Evolutionary conservation across 768 basidiomycete species (phyloP).

Genomic region (Collybia sp.): DNA sequence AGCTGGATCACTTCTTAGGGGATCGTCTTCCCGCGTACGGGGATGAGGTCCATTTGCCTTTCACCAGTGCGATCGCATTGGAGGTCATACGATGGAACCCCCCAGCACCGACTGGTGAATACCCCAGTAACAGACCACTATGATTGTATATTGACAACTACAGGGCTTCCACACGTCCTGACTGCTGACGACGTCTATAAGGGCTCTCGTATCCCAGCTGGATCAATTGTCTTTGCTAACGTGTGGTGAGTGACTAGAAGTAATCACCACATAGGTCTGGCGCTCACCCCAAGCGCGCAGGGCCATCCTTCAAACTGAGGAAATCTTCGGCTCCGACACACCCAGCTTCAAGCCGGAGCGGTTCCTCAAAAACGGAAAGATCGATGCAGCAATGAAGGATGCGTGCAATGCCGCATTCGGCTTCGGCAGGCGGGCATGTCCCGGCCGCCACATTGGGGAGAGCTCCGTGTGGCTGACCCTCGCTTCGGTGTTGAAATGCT

Average conservation of each 20-base stretch:
- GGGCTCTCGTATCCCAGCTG: slow-evolving; percentile 14
- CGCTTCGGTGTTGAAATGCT: slow-evolving; percentile 7
- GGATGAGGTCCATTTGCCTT: no score
- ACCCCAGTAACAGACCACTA: no score
- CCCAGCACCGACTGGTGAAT: no score
- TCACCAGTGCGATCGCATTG: no score
- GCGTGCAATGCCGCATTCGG: slow-evolving; percentile 17
- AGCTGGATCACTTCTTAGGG: no score
- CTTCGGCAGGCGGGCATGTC: slow-evolving; percentile 16
- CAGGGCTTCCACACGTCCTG: no score
- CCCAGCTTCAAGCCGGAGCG: slow-evolving; percentile 23
- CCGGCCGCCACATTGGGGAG: no score
- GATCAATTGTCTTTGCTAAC: slow-evolving; percentile 12
- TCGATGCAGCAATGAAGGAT: slow-evolving; percentile 10
- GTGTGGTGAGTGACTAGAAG: slow-evolving; percentile 7
- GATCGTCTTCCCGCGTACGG: no score
- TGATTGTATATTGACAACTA: not conserved
- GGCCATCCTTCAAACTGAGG: not conserved
- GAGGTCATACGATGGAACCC: no score
- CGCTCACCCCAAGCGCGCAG: not conserved
- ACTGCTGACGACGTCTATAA: slow-evolving; percentile 11
- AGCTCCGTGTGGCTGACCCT: slow-evolving; percentile 10
- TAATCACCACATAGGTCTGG: not conserved
- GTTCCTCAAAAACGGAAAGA: slow-evolving; percentile 14
- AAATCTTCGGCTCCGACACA: slow-evolving; percentile 3